Evolutionary conservation across 2,329 filamentous ascomycete genomes (phyloP), one percentile per base, ranked within the genome.

Genomic region (Simplicillium sp.): DNA sequence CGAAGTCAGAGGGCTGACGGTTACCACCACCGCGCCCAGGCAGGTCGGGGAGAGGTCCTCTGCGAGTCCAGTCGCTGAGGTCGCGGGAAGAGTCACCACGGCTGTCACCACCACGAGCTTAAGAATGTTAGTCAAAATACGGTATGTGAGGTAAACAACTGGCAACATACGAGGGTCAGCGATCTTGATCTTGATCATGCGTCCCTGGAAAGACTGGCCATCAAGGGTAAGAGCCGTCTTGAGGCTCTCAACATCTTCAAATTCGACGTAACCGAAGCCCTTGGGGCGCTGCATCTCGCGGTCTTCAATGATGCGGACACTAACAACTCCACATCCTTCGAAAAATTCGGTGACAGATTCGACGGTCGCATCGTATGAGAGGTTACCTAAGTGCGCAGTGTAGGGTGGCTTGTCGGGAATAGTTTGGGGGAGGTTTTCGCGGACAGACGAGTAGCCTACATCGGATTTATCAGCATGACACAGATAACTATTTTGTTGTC

Each of bases 231-330:
- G 75, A 42, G 92, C 92, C 66, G 88, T 84, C 71, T 94, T 94
- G 56, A 98, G 71, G 44, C 90, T 90, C 38, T 97, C 90, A 35
- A 92, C 68, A 39, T 80, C 82, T 50, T 74, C 80, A 56, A 98
- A 98, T 64, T 98, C 92, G 50, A 94, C 90, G 61, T 98, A 98
- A 46, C 90, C 92, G 56, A 98, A 98, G 37, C 92, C 92, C 72
- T 98, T 98, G 50, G 92, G 92, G 57, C 89, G 88, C 64, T 84
- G 80, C 59, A 92, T 84, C 61, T 95, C 75, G 59, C 90, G 92
- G 66, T 98, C 94, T 69, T 96, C 90, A 48, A 98, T 94, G 54
- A 98, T 88, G 55, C 92, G 86, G 50, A 98, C 87, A 59, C 80
- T 96, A 50, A 84, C 84, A 53, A 96, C 82, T 49, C 87, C 77